phyloP scores from a whole-genome alignment of 2,329 filamentous ascomycete species.

The Trichoderma gracile region DNA sequence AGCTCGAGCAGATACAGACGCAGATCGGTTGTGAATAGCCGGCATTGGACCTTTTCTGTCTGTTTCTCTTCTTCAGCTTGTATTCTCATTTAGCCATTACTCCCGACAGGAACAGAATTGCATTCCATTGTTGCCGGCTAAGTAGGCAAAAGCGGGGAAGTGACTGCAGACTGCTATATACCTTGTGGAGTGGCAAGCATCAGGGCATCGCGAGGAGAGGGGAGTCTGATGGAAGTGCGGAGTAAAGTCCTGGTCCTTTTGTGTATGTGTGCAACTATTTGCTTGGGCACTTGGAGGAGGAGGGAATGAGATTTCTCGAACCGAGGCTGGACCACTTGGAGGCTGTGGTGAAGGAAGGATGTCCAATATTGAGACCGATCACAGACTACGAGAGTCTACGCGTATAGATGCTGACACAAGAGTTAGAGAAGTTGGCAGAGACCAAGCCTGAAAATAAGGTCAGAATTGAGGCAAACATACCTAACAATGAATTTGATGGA shows the following conservation, averaged over 20 bases:
- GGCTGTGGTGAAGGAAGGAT: no score
- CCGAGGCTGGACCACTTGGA: no score
- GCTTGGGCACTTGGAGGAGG: background rate
- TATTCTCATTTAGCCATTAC: slow-evolving; percentile 16
- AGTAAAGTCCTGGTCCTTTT: background rate
- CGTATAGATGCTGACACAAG: no score
- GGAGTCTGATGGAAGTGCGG: slow-evolving; percentile 13
- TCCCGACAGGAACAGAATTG: background rate
- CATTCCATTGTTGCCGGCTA: slow-evolving; percentile 11
- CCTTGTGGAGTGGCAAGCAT: background rate
- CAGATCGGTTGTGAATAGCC: slow-evolving; percentile 1
- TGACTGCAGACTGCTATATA: background rate
- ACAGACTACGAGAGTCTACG: no score
- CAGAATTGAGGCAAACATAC: no score
- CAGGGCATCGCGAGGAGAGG: background rate
- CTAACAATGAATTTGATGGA: no score
- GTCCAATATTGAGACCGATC: no score
- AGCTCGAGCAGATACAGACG: background rate
- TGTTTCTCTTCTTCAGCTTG: background rate
- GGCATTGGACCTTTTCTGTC: background rate
- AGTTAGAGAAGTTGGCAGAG: no score
- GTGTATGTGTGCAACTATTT: background rate
- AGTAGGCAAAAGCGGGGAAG: slow-evolving; percentile 18
- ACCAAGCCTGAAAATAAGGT: no score
- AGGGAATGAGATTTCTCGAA: no score